Evolutionary conservation across 2,329 filamentous ascomycete species (phyloP).

Genomic region (Aspergillus sp.): DNA sequence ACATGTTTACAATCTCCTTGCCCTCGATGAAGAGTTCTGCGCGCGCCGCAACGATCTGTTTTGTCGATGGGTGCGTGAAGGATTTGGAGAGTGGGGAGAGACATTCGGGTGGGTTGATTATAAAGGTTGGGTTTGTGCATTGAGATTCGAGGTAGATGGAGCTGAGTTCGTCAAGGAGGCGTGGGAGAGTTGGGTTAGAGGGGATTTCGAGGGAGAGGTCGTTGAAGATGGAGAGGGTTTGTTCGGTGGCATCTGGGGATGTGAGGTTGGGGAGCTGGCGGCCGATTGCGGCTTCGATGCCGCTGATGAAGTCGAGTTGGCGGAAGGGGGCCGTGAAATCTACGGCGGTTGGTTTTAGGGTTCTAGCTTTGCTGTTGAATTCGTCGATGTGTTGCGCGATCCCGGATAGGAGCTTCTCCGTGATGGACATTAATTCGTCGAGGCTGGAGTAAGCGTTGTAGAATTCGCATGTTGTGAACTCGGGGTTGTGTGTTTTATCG

Average conservation of each 20-base stretch:
- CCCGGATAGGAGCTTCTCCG: constrained; percentile 70
- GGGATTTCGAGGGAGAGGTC: constrained; percentile 56
- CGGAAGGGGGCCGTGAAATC: constrained; percentile 64
- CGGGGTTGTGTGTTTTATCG: constrained; percentile 91
- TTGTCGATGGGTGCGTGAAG: constrained; percentile 69
- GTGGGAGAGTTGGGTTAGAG: constrained; percentile 61
- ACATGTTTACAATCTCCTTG: constrained; percentile 90
- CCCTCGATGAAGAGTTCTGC: constrained; percentile 83
- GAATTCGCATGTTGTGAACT: constrained; percentile 97
- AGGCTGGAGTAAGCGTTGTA: constrained; percentile 86
- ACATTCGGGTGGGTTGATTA: constrained; percentile 85
- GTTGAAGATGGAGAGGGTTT: constrained; percentile 62
- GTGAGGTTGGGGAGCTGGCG: constrained; percentile 67
- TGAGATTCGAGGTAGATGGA: constrained; percentile 76
- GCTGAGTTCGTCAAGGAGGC: constrained; percentile 81
- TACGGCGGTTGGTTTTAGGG: constrained; percentile 54
- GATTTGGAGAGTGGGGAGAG: constrained; percentile 92
- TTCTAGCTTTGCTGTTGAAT: constrained; percentile 44
- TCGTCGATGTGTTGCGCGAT: constrained; percentile 59
- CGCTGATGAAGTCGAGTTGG: constrained; percentile 81
- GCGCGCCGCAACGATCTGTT: constrained; percentile 76
- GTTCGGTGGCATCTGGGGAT: constrained; percentile 58
- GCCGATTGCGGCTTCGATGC: constrained; percentile 71
- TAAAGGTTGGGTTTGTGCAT: constrained; percentile 76
- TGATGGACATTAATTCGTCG: constrained; percentile 73